Evolutionary conservation across 495 filamentous ascomycete species (phyloP), one percentile per base, ranked within the genome.

Genomic region (Penicillium flavigenum): DNA sequence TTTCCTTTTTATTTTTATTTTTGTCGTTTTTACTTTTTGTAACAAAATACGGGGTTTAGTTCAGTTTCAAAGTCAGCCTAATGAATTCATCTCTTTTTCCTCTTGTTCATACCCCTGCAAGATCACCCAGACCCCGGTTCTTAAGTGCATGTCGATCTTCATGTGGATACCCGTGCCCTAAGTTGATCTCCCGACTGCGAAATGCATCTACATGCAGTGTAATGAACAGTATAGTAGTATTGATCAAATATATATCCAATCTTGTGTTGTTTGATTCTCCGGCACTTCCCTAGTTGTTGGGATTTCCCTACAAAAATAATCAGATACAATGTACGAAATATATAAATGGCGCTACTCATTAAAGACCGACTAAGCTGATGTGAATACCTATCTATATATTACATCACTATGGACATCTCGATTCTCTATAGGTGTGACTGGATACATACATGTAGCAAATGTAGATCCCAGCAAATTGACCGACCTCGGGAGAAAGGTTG

Each of bases 81-180:
- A 43, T 22, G 10, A 11, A 16, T 44, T 24, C 31, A 6, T 41
- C 10, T 17, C 19, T 41, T 39, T 19, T 39, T 14, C 12, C 29
- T 17, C 16, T 34, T 12, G 6, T 55, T 22, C 8, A 17, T 17
- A n/a, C 3, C 42, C 52, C 14, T 34, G 27, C 14, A 19, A 43
- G 26, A n/a, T n/a, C 8, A 17, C 6, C 20, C 19, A 48, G 42
- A 55, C 43, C 43, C 43, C 31, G 26, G 26, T 39, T 47, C 31
- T 47, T 34, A 44, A 55, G 12, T 53, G 51, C 39, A 53, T 39
- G 52, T 38, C 53, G 53, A 55, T 55, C 50, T 17, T 27, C 32
- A 43, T 55, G 53, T 55, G 53, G 53, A 55, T 47, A 24, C 53
- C 14, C 22, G 32, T 47, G 53, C 53, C 53, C 53, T 55, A 55